Evolutionary conservation across 73 alveolate genomes (phyloP), one percentile per base, ranked within the genome.

Genomic region (Paraurostyla sp.): DNA sequence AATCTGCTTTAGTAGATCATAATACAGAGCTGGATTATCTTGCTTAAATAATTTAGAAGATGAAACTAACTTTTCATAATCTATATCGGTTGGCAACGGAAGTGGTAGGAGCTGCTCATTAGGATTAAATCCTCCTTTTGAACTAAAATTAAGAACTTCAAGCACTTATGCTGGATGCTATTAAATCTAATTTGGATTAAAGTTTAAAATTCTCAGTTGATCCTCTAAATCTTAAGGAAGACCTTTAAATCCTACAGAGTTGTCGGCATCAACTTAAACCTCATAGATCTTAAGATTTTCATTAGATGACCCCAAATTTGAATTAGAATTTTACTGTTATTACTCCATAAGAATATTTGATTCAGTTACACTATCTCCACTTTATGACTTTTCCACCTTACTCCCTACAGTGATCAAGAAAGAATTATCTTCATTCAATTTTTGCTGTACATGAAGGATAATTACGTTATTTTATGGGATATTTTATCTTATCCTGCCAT

Each of bases 1-100:
- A 18, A 89, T 22, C 43, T 76, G 20, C 41, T 80, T 46, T 0
- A 89, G 45, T 3, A 89, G 59, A 35, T 89, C 84, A 38, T 89
- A 89, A 52, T 13, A 56, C 42, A 11, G n/a, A 20, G 92, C 76
- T 0, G 92, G 92, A 65, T 83, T 54, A 29, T 83, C 92, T 30
- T 63, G 25, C 42, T 73, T 73, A 27, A 73, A 73, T 15, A 38
- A 69, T 83, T 86, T 86, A 84, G 9, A 92, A 89, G 23, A 80
- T 29, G 23, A 11, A 29, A 73, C 23, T 1, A 73, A 49, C 45
- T 38, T 42, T 2, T 52, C 71, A 45, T 13, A 2, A 0, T 73
- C 87, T 0, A 45, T 2, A 23, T 50, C 29, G 9, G 43, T 11
- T n/a, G 87, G 87, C 4, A 73, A 13, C 4, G 71, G 71, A 2